Base-by-base conservation (phyloP, 2,329 filamentous ascomycete species). In the Cladobotryum mycophilum region DNA sequence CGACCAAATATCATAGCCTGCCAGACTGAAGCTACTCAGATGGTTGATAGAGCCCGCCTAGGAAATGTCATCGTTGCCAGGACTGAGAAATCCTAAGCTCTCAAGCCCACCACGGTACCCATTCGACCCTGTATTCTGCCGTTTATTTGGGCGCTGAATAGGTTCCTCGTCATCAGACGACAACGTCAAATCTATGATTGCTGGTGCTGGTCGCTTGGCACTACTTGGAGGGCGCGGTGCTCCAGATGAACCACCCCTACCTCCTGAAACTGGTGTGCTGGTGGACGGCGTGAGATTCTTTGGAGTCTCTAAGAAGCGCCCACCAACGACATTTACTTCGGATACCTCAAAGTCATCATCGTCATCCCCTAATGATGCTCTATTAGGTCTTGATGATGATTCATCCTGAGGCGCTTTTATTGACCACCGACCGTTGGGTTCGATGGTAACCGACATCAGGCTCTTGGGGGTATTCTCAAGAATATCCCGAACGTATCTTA, bases 401-500 rank as follows among this genome's bases (percentile, higher is more conserved):
- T 64, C 64, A 7, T 67, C 63, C 5, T 70, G 68, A 3, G 62
- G 58, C 9, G 61, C 61, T 41, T 73, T 71, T 7, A 66, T 63
- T 45, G 68, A 67, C 93, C 93, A 99, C 58, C 78, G 75, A 3
- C 92, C 93, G 57, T 90, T 79, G 1, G 92, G 89, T 60, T 97
- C 89, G 40, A 99, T 89, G 1, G 85, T 91, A 22, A 97, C 90
- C 59, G 95, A 88, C 51, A 96, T 90, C 1, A 85, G 75, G 17
- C 80, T 82, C 38, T 75, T 76, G 0, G 84, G 70, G 0, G 92
- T 96, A 34, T 80, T 83, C 50, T 80, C 75, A 22, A 99, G 72
- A 49, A 99, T 96, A 56, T 96, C 87, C 61, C 86, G 83, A 14
- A 96, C 90, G 64, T 95, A 96, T 62, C 86, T 89, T 43, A 0